Evolutionary conservation across 306 rosid genomes (phyloP), one percentile per base, ranked within the genome.

Genomic region (Chamaecrista fasciculata): DNA sequence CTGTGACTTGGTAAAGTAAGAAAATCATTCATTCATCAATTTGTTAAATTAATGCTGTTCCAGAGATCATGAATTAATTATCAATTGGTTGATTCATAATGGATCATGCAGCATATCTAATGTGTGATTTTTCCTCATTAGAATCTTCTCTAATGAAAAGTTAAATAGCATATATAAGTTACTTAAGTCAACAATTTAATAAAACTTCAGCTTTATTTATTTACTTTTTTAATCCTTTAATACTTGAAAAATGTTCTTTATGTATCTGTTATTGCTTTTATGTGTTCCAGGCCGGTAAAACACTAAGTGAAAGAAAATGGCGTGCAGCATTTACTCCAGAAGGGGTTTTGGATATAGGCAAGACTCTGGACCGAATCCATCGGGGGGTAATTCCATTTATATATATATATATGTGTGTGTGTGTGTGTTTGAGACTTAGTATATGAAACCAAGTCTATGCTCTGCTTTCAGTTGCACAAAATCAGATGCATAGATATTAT

Each of bases 301-400:
- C 99, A 23, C 66, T 95, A 47, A 95, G 99, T 81, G 89, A 51
- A 55, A 86, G 96, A 82, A 95, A 81, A 79, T 95, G 99, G 99
- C 86, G 83, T 2, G 92, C 95, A 5, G 97, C 96, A 53, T 95
- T 95, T 80, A 82, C 82, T 76, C 84, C 96, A 9, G 99, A 95
- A 78, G 99, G 99, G 24, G 44, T 77, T 76, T 71, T 95, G 48
- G 95, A 95, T 81, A 89, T 95, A 62, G 82, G 96, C 70, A 95
- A 84, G 80, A 95, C 92, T 49, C 76, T 95, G 37, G 34, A 87
- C 72, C 88, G 99, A 72, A 91, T 95, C 63, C 91, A 89, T 16
- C 89, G 92, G 0, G 99, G 95, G 91, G 99, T 95, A 81, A 78
- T 81, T 68, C 43, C 78, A 49, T 60, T 60, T 64, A 57, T 58